These are phyloP conservation scores for Theileria equi DNA, from an alignment of 169 alveolate species.

Conservation along the genomic window DNA sequence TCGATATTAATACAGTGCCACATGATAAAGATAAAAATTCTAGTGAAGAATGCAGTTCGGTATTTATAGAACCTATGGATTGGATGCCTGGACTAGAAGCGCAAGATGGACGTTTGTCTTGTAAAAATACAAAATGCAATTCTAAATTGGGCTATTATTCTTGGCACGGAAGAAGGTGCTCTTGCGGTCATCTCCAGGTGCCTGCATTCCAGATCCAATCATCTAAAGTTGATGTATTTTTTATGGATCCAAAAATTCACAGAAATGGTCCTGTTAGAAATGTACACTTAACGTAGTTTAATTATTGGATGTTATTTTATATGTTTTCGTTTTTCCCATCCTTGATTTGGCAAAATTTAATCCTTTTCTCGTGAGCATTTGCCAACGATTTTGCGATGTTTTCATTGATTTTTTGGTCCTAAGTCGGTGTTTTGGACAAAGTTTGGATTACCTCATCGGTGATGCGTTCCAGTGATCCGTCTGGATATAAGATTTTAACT, in stretches of 20 bases:
- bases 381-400: no score
- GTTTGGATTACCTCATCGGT: no score
- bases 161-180: slow-evolving; percentile 63
- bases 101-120: slow-evolving; percentile 43
- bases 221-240: slow-evolving; percentile 61
- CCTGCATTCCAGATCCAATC: slow-evolving; percentile 65
- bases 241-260: not conserved
- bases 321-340: no score
- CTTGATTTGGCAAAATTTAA: no score
- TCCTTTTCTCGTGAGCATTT: no score
- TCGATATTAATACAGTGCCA: slow-evolving; percentile 11
- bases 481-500: slow-evolving; percentile 7
- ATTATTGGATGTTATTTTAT: no score
- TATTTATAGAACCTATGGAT: slow-evolving; percentile 65
- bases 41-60: slow-evolving; percentile 39
- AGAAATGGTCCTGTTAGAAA: not conserved
- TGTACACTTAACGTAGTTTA: no score
- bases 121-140: slow-evolving; percentile 51
- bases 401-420: no score
- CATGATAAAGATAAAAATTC: slow-evolving; percentile 6
- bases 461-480: not conserved
- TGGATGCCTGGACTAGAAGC: slow-evolving; percentile 59
- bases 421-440: no score
- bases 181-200: slow-evolving; percentile 61
- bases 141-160: slow-evolving; percentile 52